Evolutionary conservation across 345 rosid genomes (phyloP).

Genomic region (Trapa bicornis): DNA sequence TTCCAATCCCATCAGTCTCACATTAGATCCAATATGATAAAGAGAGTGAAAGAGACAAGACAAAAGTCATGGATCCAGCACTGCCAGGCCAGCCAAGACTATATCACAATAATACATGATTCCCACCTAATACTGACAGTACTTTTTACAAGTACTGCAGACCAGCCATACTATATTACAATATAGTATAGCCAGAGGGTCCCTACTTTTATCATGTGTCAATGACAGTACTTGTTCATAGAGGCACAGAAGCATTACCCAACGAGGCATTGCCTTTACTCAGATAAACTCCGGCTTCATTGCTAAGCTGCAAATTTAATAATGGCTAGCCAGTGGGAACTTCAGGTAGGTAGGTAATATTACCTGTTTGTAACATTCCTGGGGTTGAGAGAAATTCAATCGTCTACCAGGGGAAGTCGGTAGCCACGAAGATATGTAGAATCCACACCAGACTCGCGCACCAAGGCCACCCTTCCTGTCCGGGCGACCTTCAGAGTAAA

Average conservation of each 20-base stretch:
- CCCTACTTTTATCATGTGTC: no score
- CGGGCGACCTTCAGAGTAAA: slow-evolving; percentile 54
- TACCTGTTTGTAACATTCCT: background rate
- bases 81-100: no score
- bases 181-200: no score
- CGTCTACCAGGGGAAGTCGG: slow-evolving; percentile 32
- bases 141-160: no score
- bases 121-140: no score
- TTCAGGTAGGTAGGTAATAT: background rate
- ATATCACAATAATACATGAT: no score
- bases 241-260: background rate
- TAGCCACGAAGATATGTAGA: slow-evolving; percentile 80
- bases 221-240: background rate
- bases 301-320: background rate
- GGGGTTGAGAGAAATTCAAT: background rate
- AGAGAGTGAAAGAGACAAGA: no score
- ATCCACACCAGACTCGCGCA: slow-evolving; percentile 85
- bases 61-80: no score
- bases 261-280: background rate
- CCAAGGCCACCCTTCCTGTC: slow-evolving; percentile 75
- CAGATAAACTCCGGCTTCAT: background rate
- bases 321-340: background rate
- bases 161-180: no score
- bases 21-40: no score
- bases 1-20: no score